phyloP scores from a whole-genome alignment of 495 filamentous ascomycete genomes.

The Cercophora scortea region DNA sequence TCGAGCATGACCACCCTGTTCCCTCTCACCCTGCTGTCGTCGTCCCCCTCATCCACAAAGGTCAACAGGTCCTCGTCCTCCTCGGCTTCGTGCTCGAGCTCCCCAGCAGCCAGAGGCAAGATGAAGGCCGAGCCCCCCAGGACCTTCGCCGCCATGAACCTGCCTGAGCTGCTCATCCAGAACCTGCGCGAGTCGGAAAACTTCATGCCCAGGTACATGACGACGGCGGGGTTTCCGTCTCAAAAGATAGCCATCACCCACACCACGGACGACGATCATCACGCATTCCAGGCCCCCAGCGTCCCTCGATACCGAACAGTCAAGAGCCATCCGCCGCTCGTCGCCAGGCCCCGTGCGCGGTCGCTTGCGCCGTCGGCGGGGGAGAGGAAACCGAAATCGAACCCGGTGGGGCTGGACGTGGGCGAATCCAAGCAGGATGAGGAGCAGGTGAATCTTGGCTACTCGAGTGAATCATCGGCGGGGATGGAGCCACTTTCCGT shows the following conservation, averaged over 20 bases:
- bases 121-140: slow-evolving; percentile 3
- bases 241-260: slow-evolving; percentile 18
- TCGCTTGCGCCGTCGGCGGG: background rate
- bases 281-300: slow-evolving; percentile 7
- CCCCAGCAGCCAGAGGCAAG: background rate
- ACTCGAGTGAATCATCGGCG: slow-evolving; percentile 20
- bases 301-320: slow-evolving; percentile 6
- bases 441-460: slow-evolving; percentile 5
- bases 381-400: background rate
- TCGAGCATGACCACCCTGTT: slow-evolving; percentile 11
- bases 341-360: background rate
- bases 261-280: slow-evolving; percentile 3
- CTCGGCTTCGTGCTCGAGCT: background rate
- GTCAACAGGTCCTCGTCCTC: background rate
- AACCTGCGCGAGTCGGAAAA: slow-evolving; percentile 31
- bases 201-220: slow-evolving; percentile 33
- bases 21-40: slow-evolving; percentile 6
- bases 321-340: background rate
- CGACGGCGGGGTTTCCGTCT: slow-evolving; percentile 33
- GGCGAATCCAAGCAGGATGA: background rate
- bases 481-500: slow-evolving; percentile 18
- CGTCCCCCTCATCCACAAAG: slow-evolving; percentile 1
- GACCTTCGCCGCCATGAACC: slow-evolving; percentile 25
- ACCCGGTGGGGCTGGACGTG: background rate
- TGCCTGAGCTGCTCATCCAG: slow-evolving; percentile 36